Percentiles rank a stretch among this genome's conserved stretches.
These are phyloP conservation scores for Ottelia alismoides DNA, from an alignment of 106 monocot genomes.

Conservation along the genomic window DNA sequence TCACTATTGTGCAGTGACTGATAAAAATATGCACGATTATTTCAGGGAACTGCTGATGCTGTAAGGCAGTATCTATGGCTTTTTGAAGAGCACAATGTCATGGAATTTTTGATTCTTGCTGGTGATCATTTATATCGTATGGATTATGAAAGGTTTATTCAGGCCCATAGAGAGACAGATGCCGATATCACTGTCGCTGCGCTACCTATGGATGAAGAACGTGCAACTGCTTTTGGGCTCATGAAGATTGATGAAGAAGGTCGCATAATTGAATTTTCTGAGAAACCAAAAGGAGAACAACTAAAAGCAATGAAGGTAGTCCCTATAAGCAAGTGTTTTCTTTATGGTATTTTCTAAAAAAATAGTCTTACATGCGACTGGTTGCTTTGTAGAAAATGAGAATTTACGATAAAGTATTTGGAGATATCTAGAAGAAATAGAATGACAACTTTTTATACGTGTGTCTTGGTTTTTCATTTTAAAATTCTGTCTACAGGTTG, in stretches of 20 bases:
- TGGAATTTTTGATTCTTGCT: conserved; percentile 86
- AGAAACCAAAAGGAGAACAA: conserved; percentile 90
- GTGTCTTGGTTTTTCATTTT: no score
- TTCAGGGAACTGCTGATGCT: conserved; percentile 94
- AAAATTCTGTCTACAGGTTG: conserved; percentile 59
- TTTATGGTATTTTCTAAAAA: no score
- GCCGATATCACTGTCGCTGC: conserved; percentile 98
- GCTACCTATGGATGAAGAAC: conserved; percentile 85
- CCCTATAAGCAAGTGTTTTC: no score
- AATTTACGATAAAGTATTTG: no score
- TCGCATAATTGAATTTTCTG: conserved; percentile 84
- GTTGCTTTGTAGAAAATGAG: no score
- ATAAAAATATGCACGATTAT: no score
- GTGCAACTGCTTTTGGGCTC: conserved; percentile 88
- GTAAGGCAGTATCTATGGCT: conserved; percentile 94
- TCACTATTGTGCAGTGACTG: no score
- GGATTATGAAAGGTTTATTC: conserved; percentile 96
- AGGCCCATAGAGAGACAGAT: conserved; percentile 92
- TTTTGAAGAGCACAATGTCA: conserved; percentile 86
- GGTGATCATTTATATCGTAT: conserved; percentile 97
- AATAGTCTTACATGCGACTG: no score
- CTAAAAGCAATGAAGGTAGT: conserved; percentile 90
- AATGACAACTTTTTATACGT: no score
- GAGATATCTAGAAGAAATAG: no score
- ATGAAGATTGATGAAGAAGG: conserved; percentile 99